These are phyloP conservation scores for Dioscorea zingiberensis DNA, from an alignment of 106 monocot species.

Conservation along the genomic window DNA sequence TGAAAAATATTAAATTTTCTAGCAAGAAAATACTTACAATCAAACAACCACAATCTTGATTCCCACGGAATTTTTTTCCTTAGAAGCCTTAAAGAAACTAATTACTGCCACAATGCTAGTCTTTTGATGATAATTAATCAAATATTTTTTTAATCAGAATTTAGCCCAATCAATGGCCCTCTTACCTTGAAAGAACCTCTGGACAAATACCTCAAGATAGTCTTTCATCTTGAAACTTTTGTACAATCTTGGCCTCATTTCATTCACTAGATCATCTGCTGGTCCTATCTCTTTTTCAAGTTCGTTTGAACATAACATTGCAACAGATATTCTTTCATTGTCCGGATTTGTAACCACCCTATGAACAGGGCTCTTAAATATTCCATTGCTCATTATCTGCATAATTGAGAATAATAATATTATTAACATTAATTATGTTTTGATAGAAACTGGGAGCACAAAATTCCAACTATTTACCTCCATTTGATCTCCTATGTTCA, in stretches of 20 bases:
- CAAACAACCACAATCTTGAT: too few species aligned
- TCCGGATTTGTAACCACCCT: conserved; percentile 27
- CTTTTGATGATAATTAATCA: too few species aligned
- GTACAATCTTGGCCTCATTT: conserved; percentile 26
- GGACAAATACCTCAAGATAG: conserved; percentile 13
- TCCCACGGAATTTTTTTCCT: too few species aligned
- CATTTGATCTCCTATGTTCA: conserved; percentile 48
- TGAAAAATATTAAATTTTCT: too few species aligned
- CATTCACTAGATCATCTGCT: conserved; percentile 22
- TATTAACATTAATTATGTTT: too few species aligned
- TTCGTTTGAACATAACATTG: conserved; percentile 27
- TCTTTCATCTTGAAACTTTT: conserved; percentile 24
- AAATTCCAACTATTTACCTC: conserved; percentile 28
- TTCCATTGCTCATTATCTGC: conserved; percentile 59
- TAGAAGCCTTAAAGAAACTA: too few species aligned
- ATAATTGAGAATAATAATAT: neutral
- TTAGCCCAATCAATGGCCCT: conserved; percentile 23
- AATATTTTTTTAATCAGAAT: conserved; percentile 10
- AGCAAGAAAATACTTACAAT: too few species aligned
- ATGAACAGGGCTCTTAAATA: conserved; percentile 38
- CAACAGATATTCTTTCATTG: conserved; percentile 32
- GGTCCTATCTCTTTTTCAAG: conserved; percentile 25
- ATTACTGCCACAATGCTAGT: too few species aligned
- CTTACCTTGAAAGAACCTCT: conserved; percentile 23
- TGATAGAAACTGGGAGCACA: neutral